A percentile compares a stretch with the other conserved stretches of the same genome.
These are phyloP conservation scores for Maudiozyma bulderi DNA, from an alignment of 805 yeast species.

Conservation along the genomic window DNA sequence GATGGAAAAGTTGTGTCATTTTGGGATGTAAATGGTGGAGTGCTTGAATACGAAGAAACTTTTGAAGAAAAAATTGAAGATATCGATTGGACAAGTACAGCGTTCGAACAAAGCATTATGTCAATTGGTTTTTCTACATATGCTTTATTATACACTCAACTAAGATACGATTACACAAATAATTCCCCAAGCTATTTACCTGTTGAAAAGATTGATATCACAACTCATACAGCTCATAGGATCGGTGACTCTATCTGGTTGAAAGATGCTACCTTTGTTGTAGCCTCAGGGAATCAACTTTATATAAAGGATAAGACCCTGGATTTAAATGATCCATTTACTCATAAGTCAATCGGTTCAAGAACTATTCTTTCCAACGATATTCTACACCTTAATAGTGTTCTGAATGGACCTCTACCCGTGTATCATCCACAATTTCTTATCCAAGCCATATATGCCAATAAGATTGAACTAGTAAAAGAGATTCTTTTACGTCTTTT, in stretches of 20 bases:
- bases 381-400: constrained; percentile 61
- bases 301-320: constrained; percentile 67
- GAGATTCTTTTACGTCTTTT: constrained; percentile 48
- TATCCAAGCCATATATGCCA: constrained; percentile 62
- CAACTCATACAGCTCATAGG: constrained; percentile 61
- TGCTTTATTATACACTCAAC: constrained; percentile 65
- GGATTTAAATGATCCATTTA: constrained; percentile 44
- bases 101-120: constrained; percentile 56
- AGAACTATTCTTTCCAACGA: constrained; percentile 43
- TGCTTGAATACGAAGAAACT: constrained; percentile 49
- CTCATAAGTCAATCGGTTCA: constrained; percentile 48
- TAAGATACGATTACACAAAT: constrained; percentile 83
- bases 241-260: constrained; percentile 91
- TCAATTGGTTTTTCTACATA: constrained; percentile 66
- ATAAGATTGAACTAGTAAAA: constrained; percentile 45
- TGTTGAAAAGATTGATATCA: constrained; percentile 62
- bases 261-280: constrained; percentile 63
- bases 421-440: constrained; percentile 84
- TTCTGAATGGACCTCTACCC: constrained; percentile 83
- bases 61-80: constrained; percentile 45
- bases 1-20: constrained; percentile 44
- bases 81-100: constrained; percentile 79
- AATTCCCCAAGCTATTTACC: constrained; percentile 67
- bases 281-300: constrained; percentile 85
- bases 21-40: constrained; percentile 70